Evolutionary conservation across 2,329 filamentous ascomycete species (phyloP).

Genomic region (Alternaria metachromatica): DNA sequence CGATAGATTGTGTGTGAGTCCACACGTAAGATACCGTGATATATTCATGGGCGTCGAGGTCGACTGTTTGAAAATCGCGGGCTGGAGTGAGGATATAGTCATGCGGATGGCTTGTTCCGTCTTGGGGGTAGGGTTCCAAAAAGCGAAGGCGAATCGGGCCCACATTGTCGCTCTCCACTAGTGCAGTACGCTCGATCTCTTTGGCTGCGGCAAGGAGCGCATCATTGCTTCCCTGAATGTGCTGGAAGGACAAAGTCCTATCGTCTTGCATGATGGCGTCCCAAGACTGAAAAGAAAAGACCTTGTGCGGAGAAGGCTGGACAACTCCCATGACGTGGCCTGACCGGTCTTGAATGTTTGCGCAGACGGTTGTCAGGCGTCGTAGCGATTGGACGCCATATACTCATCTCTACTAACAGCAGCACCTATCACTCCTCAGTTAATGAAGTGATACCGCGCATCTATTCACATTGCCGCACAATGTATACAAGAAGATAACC

Average conservation of each 20-base stretch:
- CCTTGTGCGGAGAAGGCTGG: too few species aligned
- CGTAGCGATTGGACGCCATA: background rate
- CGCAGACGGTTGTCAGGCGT: too few species aligned
- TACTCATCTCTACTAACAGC: background rate
- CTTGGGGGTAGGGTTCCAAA: background rate
- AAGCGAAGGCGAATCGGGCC: background rate
- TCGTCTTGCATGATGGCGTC: background rate
- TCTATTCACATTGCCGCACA: too few species aligned
- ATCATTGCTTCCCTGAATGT: background rate
- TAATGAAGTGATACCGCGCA: too few species aligned
- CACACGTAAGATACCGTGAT: background rate
- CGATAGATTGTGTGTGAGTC: background rate
- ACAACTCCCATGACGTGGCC: too few species aligned
- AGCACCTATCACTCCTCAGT: background rate
- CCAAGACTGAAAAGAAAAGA: too few species aligned
- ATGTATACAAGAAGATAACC: too few species aligned
- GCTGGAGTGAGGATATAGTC: background rate
- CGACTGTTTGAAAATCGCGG: background rate
- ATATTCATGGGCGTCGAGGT: too few species aligned
- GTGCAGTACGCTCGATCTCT: background rate
- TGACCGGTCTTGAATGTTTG: too few species aligned
- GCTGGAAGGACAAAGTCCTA: background rate
- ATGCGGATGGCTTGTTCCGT: fast-evolving
- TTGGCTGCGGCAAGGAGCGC: background rate
- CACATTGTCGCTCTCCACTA: background rate